phyloP scores from a whole-genome alignment of 2,329 filamentous ascomycete genomes.

The Helotiales sp. region DNA sequence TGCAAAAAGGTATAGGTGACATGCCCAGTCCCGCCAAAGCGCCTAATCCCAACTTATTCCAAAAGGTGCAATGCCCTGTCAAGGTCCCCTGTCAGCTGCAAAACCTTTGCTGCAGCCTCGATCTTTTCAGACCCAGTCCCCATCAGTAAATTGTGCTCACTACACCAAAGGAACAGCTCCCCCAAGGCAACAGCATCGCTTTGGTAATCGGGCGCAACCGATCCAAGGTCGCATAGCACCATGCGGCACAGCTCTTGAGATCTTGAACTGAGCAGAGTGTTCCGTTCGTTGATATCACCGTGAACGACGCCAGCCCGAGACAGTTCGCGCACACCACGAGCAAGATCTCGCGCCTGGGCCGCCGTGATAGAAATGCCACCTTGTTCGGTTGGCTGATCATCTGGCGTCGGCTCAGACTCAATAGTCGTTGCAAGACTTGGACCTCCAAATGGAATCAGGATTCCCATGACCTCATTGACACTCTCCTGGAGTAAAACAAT shows the following conservation, averaged over 20 bases:
- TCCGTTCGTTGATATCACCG: neutral
- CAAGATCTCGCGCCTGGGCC: neutral
- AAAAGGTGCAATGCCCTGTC: no score
- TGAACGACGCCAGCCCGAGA: neutral
- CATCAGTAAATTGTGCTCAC: no score
- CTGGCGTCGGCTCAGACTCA: neutral
- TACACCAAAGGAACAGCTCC: neutral
- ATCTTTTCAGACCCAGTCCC: no score
- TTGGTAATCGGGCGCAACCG: neutral
- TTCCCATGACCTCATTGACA: neutral
- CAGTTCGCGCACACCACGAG: neutral
- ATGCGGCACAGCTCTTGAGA: neutral
- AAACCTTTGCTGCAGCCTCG: no score
- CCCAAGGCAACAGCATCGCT: neutral
- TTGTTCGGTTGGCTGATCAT: neutral
- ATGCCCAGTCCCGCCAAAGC: no score
- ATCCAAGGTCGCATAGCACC: neutral
- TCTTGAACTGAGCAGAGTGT: neutral
- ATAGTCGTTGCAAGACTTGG: neutral
- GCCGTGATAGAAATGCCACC: neutral
- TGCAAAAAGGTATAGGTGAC: no score
- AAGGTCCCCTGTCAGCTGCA: no score
- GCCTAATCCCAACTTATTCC: no score
- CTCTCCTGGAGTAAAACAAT: neutral
- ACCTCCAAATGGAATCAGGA: neutral